Evolutionary conservation across 345 rosid species (phyloP).

Genomic region (Salix caprea): DNA sequence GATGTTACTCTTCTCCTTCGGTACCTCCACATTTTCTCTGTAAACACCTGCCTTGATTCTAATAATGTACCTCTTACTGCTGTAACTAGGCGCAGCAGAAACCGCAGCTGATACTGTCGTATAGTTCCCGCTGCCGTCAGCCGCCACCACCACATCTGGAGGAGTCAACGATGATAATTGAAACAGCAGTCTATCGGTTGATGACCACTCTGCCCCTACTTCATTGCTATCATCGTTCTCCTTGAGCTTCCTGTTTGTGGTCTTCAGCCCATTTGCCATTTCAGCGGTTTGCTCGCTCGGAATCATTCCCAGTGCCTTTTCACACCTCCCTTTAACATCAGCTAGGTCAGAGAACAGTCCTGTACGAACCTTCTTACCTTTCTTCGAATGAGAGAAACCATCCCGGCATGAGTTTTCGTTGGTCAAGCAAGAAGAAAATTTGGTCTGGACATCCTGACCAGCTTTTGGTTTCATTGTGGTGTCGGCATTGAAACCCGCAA

Average conservation of each 20-base stretch:
- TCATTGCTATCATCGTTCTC: slow-evolving; percentile 14
- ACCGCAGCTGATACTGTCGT: slow-evolving; percentile 62
- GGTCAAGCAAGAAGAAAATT: slow-evolving; percentile 71
- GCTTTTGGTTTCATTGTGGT: slow-evolving; percentile 42
- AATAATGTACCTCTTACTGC: slow-evolving; percentile 57
- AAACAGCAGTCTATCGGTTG: slow-evolving; percentile 61
- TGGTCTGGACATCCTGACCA: slow-evolving; percentile 54
- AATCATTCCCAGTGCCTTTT: slow-evolving; percentile 48
- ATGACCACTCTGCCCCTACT: slow-evolving; percentile 62
- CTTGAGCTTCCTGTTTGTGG: slow-evolving; percentile 37
- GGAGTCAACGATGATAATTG: slow-evolving; percentile 55
- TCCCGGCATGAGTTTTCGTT: slow-evolving; percentile 76
- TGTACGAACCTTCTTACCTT: slow-evolving; percentile 31
- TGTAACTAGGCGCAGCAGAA: slow-evolving; percentile 59
- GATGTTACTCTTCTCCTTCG: slow-evolving; percentile 58
- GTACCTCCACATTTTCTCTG: slow-evolving; percentile 75
- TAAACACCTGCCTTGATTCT: slow-evolving; percentile 73
- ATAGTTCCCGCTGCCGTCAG: slow-evolving; percentile 72
- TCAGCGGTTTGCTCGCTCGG: slow-evolving; percentile 52
- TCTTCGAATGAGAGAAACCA: slow-evolving; percentile 52
- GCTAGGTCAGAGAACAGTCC: slow-evolving; percentile 29
- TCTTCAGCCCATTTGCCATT: slow-evolving; percentile 31
- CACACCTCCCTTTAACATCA: slow-evolving; percentile 48
- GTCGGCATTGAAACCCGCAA: slow-evolving; percentile 42
- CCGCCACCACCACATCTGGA: slow-evolving; percentile 64